Base-by-base conservation (phyloP, 768 basidiomycete species). In the Tylopilus balloui region DNA sequence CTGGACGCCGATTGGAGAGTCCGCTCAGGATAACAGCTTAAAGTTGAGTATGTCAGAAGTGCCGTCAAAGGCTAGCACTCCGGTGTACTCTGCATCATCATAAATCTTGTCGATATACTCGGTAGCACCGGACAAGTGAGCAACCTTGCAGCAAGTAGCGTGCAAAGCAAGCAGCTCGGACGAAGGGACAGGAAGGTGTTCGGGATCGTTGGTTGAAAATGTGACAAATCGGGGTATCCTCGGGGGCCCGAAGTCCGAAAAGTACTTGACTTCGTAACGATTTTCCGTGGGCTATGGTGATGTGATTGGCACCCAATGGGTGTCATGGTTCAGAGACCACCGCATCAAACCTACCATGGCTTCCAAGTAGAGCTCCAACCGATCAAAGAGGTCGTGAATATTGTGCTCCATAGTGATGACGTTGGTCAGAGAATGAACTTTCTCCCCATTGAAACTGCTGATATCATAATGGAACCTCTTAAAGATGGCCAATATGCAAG, bases 61-160 rank as follows among this genome's bases (percentile, higher is more conserved):
- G n/a, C n/a, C n/a, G n/a, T n/a, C n/a, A n/a, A n/a, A n/a, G n/a
- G n/a, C n/a, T n/a, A n/a, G n/a, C n/a, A n/a, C n/a, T n/a, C n/a
- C n/a, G n/a, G n/a, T n/a, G n/a, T n/a, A n/a, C n/a, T 55, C 51
- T 29, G 39, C 47, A 35, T 55, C 51, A 3, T 15, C 15, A 42
- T 37, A 40, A 10, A 48, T 15, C 8, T 38, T 5, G 11, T 62
- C 57, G 3, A 59, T 59, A 21, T 54, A 32, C 14, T 60, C 48
- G 11, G 39, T 29, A 0, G 62, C 51, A 29, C 58, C 62, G 5
- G 63, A 61, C 2, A 64, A 25, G 35, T 59, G 53, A 10, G 57
- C 58, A 27, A 64, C 60, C 37, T 61, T 57, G 35, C 43, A 53
- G 41, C 60, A 63, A 40, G 53, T 49, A 13, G 61, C 55, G 39